These are phyloP conservation scores for Jasminum sambac DNA, from an alignment of 257 asterid species.

Conservation along the genomic window DNA sequence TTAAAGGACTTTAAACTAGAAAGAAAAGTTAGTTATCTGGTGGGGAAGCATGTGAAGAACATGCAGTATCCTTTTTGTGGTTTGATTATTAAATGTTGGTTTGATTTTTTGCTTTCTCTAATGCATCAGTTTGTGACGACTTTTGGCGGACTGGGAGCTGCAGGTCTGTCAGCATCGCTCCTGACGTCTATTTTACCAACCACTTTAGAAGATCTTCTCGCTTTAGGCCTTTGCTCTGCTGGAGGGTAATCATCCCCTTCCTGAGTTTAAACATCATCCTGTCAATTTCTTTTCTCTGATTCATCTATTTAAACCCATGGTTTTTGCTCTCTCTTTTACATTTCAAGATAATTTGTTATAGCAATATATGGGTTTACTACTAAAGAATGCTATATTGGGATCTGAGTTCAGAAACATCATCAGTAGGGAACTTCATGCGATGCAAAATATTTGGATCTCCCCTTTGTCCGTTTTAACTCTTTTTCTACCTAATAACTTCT, in stretches of 20 bases:
- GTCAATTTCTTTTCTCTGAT: not conserved
- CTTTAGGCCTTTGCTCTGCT: constrained; percentile 93
- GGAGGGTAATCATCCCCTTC: constrained; percentile 53
- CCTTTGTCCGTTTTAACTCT: no score
- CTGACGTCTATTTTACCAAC: constrained; percentile 85
- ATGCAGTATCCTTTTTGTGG: constrained; percentile 6
- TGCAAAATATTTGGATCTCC: no score
- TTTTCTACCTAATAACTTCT: no score
- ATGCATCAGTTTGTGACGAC: constrained; percentile 72
- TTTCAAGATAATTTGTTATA: not conserved
- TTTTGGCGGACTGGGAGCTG: constrained; percentile 89
- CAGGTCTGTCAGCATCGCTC: constrained; percentile 93
- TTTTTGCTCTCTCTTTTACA: not conserved
- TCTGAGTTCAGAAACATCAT: not conserved
- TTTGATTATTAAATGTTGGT: constrained; percentile 5
- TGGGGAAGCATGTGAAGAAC: not conserved
- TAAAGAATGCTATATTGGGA: not conserved
- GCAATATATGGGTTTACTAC: not conserved
- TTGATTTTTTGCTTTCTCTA: constrained; percentile 22
- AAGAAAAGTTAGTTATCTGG: not conserved
- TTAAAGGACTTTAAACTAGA: not conserved
- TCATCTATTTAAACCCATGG: not conserved
- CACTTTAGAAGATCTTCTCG: constrained; percentile 91
- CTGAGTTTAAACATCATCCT: constrained; percentile 9
- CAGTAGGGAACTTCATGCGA: not conserved